These are phyloP conservation scores for Zoysia matrella DNA, from an alignment of 202 grass and related monocot species.

Conservation along the genomic window DNA sequence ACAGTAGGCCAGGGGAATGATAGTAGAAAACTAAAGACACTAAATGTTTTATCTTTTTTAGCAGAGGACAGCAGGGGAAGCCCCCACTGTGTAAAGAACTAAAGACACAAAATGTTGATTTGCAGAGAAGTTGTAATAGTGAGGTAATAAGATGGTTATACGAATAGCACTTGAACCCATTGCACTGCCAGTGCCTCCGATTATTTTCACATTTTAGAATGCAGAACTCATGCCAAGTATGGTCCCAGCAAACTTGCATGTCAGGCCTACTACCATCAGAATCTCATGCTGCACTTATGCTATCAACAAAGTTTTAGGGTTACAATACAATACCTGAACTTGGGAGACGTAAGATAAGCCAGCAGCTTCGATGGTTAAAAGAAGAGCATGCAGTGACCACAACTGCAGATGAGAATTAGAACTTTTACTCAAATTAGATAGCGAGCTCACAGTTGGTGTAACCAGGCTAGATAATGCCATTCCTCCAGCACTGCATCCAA, in stretches of 20 bases:
- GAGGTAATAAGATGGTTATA: slow-evolving; percentile 30
- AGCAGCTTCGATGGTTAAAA: slow-evolving; percentile 97
- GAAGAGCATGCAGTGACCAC: slow-evolving; percentile 97
- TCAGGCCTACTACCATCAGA: slow-evolving; percentile 17
- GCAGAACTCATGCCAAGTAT: slow-evolving; percentile 12
- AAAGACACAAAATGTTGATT: not conserved
- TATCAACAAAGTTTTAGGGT: not conserved
- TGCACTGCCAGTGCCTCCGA: slow-evolving; percentile 20
- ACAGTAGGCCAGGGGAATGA: too few relatives aligned
- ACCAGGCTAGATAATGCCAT: slow-evolving; percentile 93
- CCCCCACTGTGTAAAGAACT: not conserved
- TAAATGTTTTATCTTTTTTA: too few relatives aligned
- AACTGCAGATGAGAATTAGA: slow-evolving; percentile 81
- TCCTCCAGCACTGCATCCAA: slow-evolving; percentile 82
- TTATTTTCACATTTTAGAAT: slow-evolving; percentile 12
- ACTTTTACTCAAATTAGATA: slow-evolving; percentile 88
- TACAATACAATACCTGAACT: slow-evolving; percentile 72
- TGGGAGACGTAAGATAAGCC: slow-evolving; percentile 93
- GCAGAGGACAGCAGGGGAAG: not conserved
- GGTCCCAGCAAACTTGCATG: slow-evolving; percentile 9
- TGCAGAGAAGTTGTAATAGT: not conserved
- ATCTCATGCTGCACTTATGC: slow-evolving; percentile 17
- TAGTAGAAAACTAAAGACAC: too few relatives aligned
- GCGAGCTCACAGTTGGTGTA: slow-evolving; percentile 78
- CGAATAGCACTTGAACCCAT: not conserved